Base-by-base conservation (phyloP, 352 stramenopile genomes). In the Phytophthora boehmeriae region DNA sequence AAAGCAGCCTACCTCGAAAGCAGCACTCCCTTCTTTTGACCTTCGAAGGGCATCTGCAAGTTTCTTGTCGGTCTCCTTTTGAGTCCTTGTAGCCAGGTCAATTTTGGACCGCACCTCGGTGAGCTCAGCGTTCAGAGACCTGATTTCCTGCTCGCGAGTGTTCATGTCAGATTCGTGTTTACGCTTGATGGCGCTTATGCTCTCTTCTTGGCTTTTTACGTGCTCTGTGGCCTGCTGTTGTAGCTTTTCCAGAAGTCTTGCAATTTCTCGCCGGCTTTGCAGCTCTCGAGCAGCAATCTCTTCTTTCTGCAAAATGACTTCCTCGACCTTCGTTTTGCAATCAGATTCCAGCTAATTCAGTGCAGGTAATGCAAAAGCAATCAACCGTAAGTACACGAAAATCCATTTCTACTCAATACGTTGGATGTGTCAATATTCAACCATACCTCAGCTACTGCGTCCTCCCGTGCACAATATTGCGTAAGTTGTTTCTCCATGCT, bases 401-500 rank as follows among this genome's bases (percentile, higher is more conserved):
- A 20, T 20, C 0, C 25, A 41, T 8, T 14, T 16, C 22, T 23
- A 5, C 3, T 2, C 10, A 48, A 20, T 13, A 51, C 6, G 4
- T 8, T 23, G 27, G 6, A 30, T 30, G 25, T 30, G 6, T 6
- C 25, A 30, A 30, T 30, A 6, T 30, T 30, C 25, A 30, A 8
- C 25, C 53, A 23, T 54, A 92, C 85, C 73, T 91, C 81, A 13
- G 82, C 59, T 0, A 95, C 83, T 13, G 82, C 80, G 19, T 93
- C 83, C 59, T 95, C 86, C 14, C 86, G 66, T 8, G 79, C 58
- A 27, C 75, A 88, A 45, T 93, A 95, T 47, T 92, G 81, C 20
- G 73, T 89, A 19, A 95, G 54, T 52, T 93, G 86, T 32, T 91
- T 93, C 52, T 95, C 86, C 86, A 95, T 95, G 17, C 71, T 82